These are phyloP conservation scores for Exobasidium cylindrosporum DNA, from an alignment of 1,284 basidiomycete species.

Conservation along the genomic window DNA sequence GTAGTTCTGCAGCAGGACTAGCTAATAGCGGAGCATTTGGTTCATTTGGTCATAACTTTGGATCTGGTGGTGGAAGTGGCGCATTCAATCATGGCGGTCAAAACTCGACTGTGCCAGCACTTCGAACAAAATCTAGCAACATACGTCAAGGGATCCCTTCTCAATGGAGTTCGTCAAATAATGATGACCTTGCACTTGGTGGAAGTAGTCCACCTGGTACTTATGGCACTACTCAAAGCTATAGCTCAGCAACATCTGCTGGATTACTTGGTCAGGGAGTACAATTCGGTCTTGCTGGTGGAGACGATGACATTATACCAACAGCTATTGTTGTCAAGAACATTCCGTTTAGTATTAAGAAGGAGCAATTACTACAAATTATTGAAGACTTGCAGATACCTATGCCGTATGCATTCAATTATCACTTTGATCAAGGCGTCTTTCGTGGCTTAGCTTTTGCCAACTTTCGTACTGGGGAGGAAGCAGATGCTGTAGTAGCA, in stretches of 20 bases:
- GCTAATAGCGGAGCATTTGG: constrained; percentile 34
- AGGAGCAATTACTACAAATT: constrained; percentile 90
- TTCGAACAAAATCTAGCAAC: constrained; percentile 19
- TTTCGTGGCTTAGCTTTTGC: constrained; percentile 98
- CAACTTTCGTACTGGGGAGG: constrained; percentile 85
- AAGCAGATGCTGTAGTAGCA: constrained; percentile 92
- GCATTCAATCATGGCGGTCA: constrained; percentile 11
- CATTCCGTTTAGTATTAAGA: constrained; percentile 96
- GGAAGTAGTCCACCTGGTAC: not conserved
- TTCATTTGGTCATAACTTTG: constrained; percentile 33
- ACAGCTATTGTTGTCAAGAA: constrained; percentile 99
- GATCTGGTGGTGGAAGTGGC: constrained; percentile 23
- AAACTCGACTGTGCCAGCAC: constrained; percentile 29
- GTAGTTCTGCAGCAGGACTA: constrained; percentile 26
- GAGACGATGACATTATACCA: constrained; percentile 90
- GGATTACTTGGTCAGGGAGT: not conserved
- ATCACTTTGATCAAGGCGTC: constrained; percentile 61
- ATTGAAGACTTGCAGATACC: constrained; percentile 92
- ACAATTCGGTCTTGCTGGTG: constrained; percentile 5
- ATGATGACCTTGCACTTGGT: constrained; percentile 9
- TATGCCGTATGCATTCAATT: constrained; percentile 98
- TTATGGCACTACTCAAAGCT: not conserved
- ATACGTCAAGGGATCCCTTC: constrained; percentile 30
- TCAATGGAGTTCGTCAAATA: constrained; percentile 29
- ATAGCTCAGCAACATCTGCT: not conserved